phyloP scores from a whole-genome alignment of 805 yeast species.

The Dipodascus albidus region DNA sequence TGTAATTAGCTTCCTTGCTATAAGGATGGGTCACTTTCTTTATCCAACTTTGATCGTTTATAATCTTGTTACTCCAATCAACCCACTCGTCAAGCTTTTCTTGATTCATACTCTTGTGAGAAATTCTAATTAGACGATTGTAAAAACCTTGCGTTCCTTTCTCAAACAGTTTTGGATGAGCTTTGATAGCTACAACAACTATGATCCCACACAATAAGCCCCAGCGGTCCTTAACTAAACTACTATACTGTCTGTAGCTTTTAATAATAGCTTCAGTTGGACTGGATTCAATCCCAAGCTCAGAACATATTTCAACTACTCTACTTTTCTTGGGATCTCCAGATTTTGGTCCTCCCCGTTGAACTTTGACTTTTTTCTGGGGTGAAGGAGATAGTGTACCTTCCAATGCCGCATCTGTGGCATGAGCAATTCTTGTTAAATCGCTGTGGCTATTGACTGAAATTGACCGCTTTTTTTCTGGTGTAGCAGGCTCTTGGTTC shows the following conservation, averaged over 20 bases:
- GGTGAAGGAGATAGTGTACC: neutral
- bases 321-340: constrained; percentile 14
- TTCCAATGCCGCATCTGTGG: neutral
- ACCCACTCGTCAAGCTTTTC: constrained; percentile 23
- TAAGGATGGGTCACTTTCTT: constrained; percentile 12
- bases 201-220: constrained; percentile 24
- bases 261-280: constrained; percentile 16
- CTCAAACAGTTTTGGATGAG: constrained; percentile 19
- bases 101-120: constrained; percentile 6
- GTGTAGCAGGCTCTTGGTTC: neutral
- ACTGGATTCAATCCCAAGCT: constrained; percentile 11
- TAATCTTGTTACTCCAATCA: constrained; percentile 22
- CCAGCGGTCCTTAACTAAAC: constrained; percentile 26
- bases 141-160: constrained; percentile 7
- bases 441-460: neutral
- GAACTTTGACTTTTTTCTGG: neutral
- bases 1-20: constrained; percentile 10
- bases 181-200: constrained; percentile 19
- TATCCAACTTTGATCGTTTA: constrained; percentile 26
- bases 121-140: constrained; percentile 3
- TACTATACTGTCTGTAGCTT: constrained; percentile 20
- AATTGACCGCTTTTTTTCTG: neutral
- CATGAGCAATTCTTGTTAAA: neutral
- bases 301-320: constrained; percentile 11
- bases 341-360: constrained; percentile 12